Evolutionary conservation across 2,329 filamentous ascomycete species (phyloP), one percentile per base, ranked within the genome.

Genomic region (Chrysoporthe cubensis): DNA sequence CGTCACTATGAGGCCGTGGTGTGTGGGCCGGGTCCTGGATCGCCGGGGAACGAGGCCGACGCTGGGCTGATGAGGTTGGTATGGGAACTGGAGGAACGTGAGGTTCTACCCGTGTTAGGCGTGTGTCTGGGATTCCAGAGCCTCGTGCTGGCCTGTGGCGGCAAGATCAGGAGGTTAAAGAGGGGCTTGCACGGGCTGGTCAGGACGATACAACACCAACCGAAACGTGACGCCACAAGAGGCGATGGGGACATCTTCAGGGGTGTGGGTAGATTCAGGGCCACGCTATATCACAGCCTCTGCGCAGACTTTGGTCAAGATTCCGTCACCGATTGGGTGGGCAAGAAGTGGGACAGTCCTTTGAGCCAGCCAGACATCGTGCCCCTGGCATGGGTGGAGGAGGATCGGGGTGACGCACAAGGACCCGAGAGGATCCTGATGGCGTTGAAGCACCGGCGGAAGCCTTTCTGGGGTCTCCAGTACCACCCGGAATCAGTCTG

Each of bases 121-220:
- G 92, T 97, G 56, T 97, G 94, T 73, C 85, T 97, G 0, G 94
- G 94, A 0, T 96, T 97, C 71, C 94, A 97, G 79, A 94, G 91
- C 73, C 81, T 97, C 57, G 89, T 90, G 60, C 81, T 88, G 59
- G 85, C 87, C 11, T 89, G 90, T 72, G 92, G 92, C 0, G 90
- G 89, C 1, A 78, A 80, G 8, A 87, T 97, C 21, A 82, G 87
- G 64, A 85, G 88, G 70, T 80, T 97, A 67, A 80, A 82, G n/a
- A 85, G 90, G 66, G 93, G 93, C 0, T 82, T 94, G 72, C 94
- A 97, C 79, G 94, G 94, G 1, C 91, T 96, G 80, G 88, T 96
- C 26, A 87, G 90, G 66, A 78, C 82, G 9, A 87, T 97, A 62
- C 81, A 85, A 43, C 91, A 93, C 71, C 76, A 77, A 3, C n/a